These are phyloP conservation scores for Phytophthora agathidicida DNA, from an alignment of 352 stramenopile species.

Conservation along the genomic window DNA sequence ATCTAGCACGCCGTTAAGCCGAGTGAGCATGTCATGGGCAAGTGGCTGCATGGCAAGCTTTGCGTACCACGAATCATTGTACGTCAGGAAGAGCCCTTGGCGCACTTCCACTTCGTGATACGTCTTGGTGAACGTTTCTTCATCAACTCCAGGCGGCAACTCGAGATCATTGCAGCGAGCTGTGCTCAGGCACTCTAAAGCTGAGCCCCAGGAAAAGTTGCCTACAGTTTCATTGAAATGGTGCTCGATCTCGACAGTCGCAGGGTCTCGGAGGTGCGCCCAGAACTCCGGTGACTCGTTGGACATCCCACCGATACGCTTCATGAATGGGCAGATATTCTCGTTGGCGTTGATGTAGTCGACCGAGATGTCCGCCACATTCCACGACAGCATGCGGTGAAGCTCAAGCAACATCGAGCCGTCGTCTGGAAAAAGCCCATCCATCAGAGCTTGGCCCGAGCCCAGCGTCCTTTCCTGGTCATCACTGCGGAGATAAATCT, in stretches of 20 bases:
- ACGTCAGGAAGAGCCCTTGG: constrained; percentile 64
- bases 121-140: constrained; percentile 77
- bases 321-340: constrained; percentile 80
- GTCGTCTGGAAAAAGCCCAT: constrained; percentile 79
- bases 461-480: constrained; percentile 85
- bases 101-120: constrained; percentile 80
- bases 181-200: constrained; percentile 84
- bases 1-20: constrained; percentile 58
- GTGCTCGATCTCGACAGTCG: constrained; percentile 53
- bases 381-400: constrained; percentile 75
- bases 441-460: constrained; percentile 82
- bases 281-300: constrained; percentile 63
- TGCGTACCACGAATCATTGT: constrained; percentile 83
- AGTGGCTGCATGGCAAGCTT: constrained; percentile 90
- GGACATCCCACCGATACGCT: constrained; percentile 66
- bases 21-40: constrained; percentile 67
- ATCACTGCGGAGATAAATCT: constrained; percentile 85
- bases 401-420: constrained; percentile 47
- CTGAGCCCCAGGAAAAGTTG: constrained; percentile 82
- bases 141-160: constrained; percentile 66
- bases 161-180: constrained; percentile 79
- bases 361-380: constrained; percentile 74
- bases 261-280: constrained; percentile 50
- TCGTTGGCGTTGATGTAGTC: constrained; percentile 86
- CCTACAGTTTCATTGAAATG: constrained; percentile 70